These are phyloP conservation scores for Taiozyma sp. DNA, from an alignment of 1,139 yeast species.

Conservation along the genomic window DNA sequence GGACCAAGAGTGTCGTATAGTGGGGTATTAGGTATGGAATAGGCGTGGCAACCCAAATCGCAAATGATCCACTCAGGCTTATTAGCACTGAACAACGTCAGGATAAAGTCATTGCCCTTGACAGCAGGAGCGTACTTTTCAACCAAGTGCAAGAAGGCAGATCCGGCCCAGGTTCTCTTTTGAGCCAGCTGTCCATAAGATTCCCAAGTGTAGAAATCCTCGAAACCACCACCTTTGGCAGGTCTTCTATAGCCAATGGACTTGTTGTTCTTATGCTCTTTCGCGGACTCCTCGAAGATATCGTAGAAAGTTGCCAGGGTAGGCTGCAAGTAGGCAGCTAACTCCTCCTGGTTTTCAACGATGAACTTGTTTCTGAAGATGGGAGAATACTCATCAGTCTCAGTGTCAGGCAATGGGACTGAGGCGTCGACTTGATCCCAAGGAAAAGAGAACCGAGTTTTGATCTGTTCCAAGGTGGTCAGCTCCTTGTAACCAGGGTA, in stretches of 20 bases:
- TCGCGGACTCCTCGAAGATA: conserved; percentile 32
- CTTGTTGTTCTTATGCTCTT: conserved; percentile 23
- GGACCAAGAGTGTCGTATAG: conserved; percentile 41
- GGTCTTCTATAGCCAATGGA: conserved; percentile 34
- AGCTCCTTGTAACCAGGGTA: conserved; percentile 5
- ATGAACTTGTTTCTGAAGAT: conserved; percentile 37
- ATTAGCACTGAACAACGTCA: conserved; percentile 26
- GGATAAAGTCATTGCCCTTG: conserved; percentile 14
- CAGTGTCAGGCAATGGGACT: conserved; percentile 18
- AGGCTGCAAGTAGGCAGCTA: conserved; percentile 35
- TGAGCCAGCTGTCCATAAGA: conserved; percentile 16
- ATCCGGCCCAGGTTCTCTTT: conserved; percentile 23
- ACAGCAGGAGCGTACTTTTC: conserved; percentile 20
- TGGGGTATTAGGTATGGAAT: conserved; percentile 37
- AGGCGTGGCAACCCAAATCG: conserved; percentile 37
- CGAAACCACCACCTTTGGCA: conserved; percentile 10
- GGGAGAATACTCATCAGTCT: conserved; percentile 36
- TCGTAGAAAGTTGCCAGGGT: conserved; percentile 37
- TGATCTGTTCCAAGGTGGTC: conserved; percentile 5
- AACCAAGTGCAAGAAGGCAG: conserved; percentile 23
- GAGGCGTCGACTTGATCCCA: conserved; percentile 17
- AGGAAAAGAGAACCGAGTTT: conserved; percentile 13
- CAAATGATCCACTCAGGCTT: conserved; percentile 27
- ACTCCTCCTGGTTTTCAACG: conserved; percentile 23
- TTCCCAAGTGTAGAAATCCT: conserved; percentile 22